Evolutionary conservation across 345 rosid species (phyloP), one percentile per base, ranked within the genome.

Genomic region (Pseudoturritis turrita): DNA sequence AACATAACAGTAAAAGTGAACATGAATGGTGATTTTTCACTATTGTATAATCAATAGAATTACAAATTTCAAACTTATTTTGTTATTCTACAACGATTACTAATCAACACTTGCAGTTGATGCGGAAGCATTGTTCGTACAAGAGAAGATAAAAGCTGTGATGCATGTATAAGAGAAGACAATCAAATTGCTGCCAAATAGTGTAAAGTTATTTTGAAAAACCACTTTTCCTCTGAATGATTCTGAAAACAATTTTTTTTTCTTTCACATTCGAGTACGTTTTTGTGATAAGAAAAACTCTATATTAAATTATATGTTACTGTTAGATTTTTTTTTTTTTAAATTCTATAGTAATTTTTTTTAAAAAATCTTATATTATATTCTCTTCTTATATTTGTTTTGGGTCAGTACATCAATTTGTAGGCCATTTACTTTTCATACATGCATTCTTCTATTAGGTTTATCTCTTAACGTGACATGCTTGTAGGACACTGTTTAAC

Each of bases 91-190:
- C n/a, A 15, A 39, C 23, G 40, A 52, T 66, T 39, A 43, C 18
- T 26, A 39, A 45, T 66, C 39, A 26, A 18, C 14, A 37, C 71
- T 26, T 52, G 51, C 40, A 37, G 28, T 37, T 14, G 40, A 54
- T 53, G 28, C 9, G 64, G 61, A 68, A 56, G 64, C 64, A 41
- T 55, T n/a, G 43, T 8, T 43, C 65, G 65, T 57, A 57, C 57
- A 23, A 35, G 26, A 41, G 23, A 23, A 31, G 65, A 35, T 57
- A 57, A 57, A 61, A 58, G 74, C 39, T 46, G 57, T 58, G 36
- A n/a, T n/a, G 37, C 28, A 23, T n/a, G n/a, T n/a, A n/a, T n/a
- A n/a, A n/a, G n/a, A n/a, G n/a, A n/a, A 45, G 6, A 25, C 45
- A 62, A 70, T 57, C 28, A 57, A 46, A 44, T 33, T 68, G 36